Evolutionary conservation across 1,139 yeast species (phyloP), one percentile per base, ranked within the genome.

Genomic region (Hyphopichia burtonii): DNA sequence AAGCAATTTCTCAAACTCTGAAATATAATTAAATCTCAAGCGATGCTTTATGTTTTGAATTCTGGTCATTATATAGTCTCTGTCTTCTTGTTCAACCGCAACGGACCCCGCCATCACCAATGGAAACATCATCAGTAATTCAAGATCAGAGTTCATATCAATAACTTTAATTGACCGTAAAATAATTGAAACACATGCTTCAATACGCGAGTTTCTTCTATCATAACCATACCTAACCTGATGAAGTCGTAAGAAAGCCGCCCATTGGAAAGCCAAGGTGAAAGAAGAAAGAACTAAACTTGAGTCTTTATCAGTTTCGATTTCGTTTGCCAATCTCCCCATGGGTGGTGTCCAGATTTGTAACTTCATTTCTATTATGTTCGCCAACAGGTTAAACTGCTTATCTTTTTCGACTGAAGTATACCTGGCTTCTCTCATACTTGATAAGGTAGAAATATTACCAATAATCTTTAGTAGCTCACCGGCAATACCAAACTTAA

Each of bases 71-170:
- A 55, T 50, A 33, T 52, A 54, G 11, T 44, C 48, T 31, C 58
- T 37, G 40, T 55, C 59, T 3, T 38, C 37, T 4, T 36, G 33
- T 18, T 48, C 43, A 32, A 48, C 46, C 4, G 56, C 54, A 15
- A 54, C 58, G 12, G 58, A 51, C 1, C 59, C 60, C 4, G 58
- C 59, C 59, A 55, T 53, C 12, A 55, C 44, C 35, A 55, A 44
- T n/a, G 60, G 60, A 44, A 55, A 55, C 52, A 55, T 41, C 10
- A 55, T 41, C 7, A 59, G 55, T 2, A 58, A 51, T 39, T 55
- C 59, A 25, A 55, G 36, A 14, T 48, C 54, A 31, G 51, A 41
- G 22, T 47, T 42, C 12, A 22, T 31, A n/a, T 40, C 46, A 23
- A 55, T 52, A 12, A 44, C 48, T 37, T 46, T 53, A 32, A 52